Percentiles rank a stretch among this genome's conserved stretches.
These are phyloP conservation scores for Guadua angustifolia DNA, from an alignment of 176 grass and related monocot species.

Conservation along the genomic window DNA sequence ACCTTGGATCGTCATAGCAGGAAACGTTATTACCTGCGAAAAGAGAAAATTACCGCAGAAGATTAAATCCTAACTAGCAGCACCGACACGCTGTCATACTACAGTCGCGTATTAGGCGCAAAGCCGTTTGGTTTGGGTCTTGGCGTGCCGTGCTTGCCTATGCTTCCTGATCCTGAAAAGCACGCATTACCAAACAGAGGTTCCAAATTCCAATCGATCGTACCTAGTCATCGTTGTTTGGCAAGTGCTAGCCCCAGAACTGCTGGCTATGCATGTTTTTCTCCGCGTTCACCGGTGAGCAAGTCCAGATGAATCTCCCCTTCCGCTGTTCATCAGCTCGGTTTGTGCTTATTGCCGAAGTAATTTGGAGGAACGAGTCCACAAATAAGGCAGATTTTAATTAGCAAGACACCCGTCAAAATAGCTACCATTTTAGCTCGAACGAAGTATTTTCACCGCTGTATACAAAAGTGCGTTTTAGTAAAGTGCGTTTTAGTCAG, in stretches of 20 bases:
- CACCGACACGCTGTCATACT: too few species aligned
- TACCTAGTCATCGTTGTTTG: not conserved
- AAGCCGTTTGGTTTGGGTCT: not conserved
- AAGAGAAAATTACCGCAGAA: too few species aligned
- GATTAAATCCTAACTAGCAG: too few species aligned
- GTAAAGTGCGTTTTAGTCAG: too few species aligned
- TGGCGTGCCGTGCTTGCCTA: not conserved
- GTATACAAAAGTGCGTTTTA: too few species aligned
- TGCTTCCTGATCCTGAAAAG: not conserved
- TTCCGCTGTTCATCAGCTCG: not conserved
- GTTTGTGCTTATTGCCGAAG: not conserved
- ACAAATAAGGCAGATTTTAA: not conserved
- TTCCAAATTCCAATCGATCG: not conserved
- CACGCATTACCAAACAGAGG: not conserved
- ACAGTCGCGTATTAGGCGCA: too few species aligned
- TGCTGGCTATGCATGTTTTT: not conserved
- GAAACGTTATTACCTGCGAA: too few species aligned
- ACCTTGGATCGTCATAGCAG: too few species aligned
- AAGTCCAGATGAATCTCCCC: not conserved
- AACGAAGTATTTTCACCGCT: not conserved
- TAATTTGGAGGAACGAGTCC: constrained; percentile 9
- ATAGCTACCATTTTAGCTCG: not conserved
- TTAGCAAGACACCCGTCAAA: not conserved
- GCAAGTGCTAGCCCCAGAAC: too few species aligned
- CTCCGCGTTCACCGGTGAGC: not conserved